Evolutionary conservation across 129 eudicot genomes (phyloP), one percentile per base, ranked within the genome.

Genomic region (Chrysanthemum makinoi): DNA sequence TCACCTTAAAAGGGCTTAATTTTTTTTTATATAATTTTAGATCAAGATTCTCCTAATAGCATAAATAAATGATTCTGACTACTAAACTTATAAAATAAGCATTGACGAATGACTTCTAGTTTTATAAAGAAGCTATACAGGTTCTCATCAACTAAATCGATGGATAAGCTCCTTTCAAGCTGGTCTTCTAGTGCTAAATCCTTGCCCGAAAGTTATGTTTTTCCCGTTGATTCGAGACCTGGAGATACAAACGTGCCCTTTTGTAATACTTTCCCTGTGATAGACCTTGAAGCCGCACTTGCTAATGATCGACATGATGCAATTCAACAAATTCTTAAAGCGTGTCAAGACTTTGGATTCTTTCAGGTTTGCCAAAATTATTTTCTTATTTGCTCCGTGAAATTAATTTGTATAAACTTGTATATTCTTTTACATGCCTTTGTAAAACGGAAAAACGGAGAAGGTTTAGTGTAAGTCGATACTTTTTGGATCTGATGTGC

Each of bases 341-440:
- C 91, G 30, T 68, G 71, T 66, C 87, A 88, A 83, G 79, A 79
- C 16, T 83, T 60, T 33, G 91, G 91, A 35, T 65, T 88, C 69
- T 88, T 88, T 63, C 96, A 86, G 96, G 96, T 86, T 53, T 48
- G 28, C 6, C 4, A 33, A 30, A 1, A 28, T 13, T 69, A 28
- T 53, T 33, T 57, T 28, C 55, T 0, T 17, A 17, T 13, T 52
- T 52, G n/a, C 7, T 13, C 19, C 16, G 43, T 35, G 43, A 35
- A 35, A 5, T 6, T 6, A 35, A 35, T 35, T 6, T 6, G 35
- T 30, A 1, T 30, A 35, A 35, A 35, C 43, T 35, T 35, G 35
- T 30, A 30, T 30, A 30, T 35, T 6, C 43, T 6, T 35, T 10
- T 51, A 51, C 56, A 11, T 12, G 15, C 56, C 16, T 51, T 50